Conservation (phyloP, 805 yeast genomes). For the Aciculoconidium aculeatum region DNA sequence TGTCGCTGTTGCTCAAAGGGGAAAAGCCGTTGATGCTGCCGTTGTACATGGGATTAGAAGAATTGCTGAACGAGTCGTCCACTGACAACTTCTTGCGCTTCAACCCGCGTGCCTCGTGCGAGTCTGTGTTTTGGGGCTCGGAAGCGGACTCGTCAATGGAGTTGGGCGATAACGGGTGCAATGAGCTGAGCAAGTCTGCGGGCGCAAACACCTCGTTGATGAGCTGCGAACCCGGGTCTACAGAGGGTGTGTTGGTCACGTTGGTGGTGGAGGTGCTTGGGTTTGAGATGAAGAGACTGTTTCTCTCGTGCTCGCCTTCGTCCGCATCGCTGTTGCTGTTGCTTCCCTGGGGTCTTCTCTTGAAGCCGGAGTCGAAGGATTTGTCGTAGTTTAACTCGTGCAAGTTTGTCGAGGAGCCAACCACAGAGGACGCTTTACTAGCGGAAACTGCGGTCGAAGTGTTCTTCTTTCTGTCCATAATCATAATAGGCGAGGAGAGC, state of each 20-base stretch:
- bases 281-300: background rate
- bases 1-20: constrained; percentile 43
- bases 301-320: constrained; percentile 1
- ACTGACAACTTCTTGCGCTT: constrained; percentile 47
- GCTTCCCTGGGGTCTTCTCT: constrained; percentile 6
- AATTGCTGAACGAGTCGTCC: constrained; percentile 35
- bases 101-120: constrained; percentile 32
- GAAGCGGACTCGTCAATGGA: constrained; percentile 58
- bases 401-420: constrained; percentile 18
- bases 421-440: constrained; percentile 14
- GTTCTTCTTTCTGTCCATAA: constrained; percentile 89
- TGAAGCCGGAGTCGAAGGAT: constrained; percentile 3
- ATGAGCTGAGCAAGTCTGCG: constrained; percentile 2
- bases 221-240: constrained; percentile 5
- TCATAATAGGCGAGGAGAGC: constrained; percentile 71
- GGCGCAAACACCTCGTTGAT: constrained; percentile 2
- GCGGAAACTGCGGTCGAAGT: constrained; percentile 15
- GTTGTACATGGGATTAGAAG: constrained; percentile 34
- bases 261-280: constrained; percentile 3
- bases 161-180: constrained; percentile 52
- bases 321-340: constrained; percentile 8
- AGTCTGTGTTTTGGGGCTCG: constrained; percentile 41
- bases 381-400: constrained; percentile 8
- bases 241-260: constrained; percentile 4
- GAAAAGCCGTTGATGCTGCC: constrained; percentile 36